These are phyloP conservation scores for Bruguiera hainesii DNA, from an alignment of 441 rosid species.

Conservation along the genomic window DNA sequence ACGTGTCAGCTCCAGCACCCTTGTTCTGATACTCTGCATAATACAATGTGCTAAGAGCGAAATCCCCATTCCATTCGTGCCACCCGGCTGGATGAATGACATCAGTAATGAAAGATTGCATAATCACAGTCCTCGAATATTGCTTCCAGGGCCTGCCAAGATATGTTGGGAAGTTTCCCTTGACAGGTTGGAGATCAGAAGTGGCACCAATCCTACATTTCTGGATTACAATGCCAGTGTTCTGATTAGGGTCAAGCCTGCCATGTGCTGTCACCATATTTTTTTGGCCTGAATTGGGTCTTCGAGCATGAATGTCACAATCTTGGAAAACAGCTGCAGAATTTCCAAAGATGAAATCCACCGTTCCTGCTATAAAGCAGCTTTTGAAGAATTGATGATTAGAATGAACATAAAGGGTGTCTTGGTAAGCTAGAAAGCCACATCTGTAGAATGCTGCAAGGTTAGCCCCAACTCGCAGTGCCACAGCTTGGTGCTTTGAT, in stretches of 20 bases:
- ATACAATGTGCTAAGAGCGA: slow-evolving; percentile 50
- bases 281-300: slow-evolving; percentile 39
- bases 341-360: slow-evolving; percentile 56
- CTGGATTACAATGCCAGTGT: slow-evolving; percentile 68
- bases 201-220: slow-evolving; percentile 69
- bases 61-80: slow-evolving; percentile 56
- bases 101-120: slow-evolving; percentile 46
- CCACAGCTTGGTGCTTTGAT: slow-evolving; percentile 69
- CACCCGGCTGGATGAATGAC: slow-evolving; percentile 65
- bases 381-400: slow-evolving; percentile 68
- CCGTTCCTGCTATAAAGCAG: slow-evolving; percentile 47
- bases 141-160: slow-evolving; percentile 85
- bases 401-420: slow-evolving; percentile 74
- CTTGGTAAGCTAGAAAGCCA: slow-evolving; percentile 60
- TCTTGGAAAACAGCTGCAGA: slow-evolving; percentile 45
- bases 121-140: slow-evolving; percentile 60
- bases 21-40: slow-evolving; percentile 61
- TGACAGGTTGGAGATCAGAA: slow-evolving; percentile 36
- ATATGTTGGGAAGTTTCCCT: slow-evolving; percentile 42
- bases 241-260: slow-evolving; percentile 35
- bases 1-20: slow-evolving; percentile 52
- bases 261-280: slow-evolving; percentile 58
- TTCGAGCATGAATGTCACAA: slow-evolving; percentile 37
- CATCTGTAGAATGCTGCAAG: slow-evolving; percentile 52
- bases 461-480: slow-evolving; percentile 63